phyloP scores from a whole-genome alignment of 2,329 filamentous ascomycete species.

The Madurella fahalii region DNA sequence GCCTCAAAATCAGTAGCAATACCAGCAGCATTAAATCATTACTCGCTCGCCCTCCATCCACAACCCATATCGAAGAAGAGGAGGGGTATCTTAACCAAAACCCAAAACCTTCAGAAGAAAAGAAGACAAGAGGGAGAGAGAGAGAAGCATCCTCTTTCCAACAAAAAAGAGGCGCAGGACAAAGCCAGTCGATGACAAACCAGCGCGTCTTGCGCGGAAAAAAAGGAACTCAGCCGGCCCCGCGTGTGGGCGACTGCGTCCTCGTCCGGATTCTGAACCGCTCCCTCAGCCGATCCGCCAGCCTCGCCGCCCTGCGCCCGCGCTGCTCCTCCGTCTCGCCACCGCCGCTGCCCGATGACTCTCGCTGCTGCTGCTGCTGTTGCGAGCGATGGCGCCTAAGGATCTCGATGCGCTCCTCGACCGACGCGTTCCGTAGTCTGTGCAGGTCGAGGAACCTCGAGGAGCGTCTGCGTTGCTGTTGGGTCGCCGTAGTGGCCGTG shows the following conservation, averaged over 20 bases:
- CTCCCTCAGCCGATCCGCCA: conserved; percentile 49
- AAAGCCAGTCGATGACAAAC: no score
- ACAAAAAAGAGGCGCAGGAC: no score
- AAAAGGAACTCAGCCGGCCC: no score
- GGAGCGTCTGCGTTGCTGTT: conserved; percentile 35
- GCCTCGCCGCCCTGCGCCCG: conserved; percentile 36
- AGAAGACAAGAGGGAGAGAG: no score
- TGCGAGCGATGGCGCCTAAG: conserved; percentile 48
- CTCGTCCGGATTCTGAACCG: conserved; percentile 37
- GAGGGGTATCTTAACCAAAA: no score
- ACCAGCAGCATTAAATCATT: no score
- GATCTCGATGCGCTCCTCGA: conserved; percentile 59
- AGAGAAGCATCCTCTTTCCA: no score
- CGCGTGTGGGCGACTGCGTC: conserved; percentile 7
- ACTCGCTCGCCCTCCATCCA: no score
- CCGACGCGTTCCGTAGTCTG: conserved; percentile 53
- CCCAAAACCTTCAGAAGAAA: no score
- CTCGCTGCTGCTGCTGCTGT: conserved; percentile 32
- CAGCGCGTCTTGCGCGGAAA: no score
- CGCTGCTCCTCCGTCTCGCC: conserved; percentile 34
- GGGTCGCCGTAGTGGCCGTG: conserved; percentile 31
- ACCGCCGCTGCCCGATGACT: conserved; percentile 16
- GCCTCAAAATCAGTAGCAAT: no score
- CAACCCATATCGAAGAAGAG: no score
- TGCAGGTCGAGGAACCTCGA: conserved; percentile 55